Evolutionary conservation across 805 yeast genomes (phyloP).

Genomic region (Groenewaldozyma salmanticensis): DNA sequence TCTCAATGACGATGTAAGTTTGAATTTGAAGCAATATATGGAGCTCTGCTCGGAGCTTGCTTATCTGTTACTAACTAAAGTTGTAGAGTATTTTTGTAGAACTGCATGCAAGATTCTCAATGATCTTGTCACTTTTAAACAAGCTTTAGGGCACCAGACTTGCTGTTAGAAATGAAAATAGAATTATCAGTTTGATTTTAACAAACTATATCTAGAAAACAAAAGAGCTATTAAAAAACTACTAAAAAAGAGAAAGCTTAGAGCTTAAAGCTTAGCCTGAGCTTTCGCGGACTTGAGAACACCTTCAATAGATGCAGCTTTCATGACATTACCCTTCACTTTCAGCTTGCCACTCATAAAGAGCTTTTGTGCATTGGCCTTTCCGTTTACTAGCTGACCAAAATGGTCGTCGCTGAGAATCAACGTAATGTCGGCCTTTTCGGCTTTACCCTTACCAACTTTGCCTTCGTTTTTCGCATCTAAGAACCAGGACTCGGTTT

Average conservation of each 20-base stretch:
- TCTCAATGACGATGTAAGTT: conserved; percentile 13
- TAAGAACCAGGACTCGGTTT: conserved; percentile 53
- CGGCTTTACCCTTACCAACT: conserved; percentile 38
- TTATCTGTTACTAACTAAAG: background rate
- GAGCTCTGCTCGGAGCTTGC: too few relatives aligned
- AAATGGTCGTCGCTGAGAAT: conserved; percentile 59
- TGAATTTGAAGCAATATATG: too few relatives aligned
- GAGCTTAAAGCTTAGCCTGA: conserved; percentile 15
- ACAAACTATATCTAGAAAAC: too few relatives aligned
- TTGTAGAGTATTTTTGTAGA: conserved; percentile 10
- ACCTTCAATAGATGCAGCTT: conserved; percentile 68
- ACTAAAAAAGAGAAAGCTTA: too few relatives aligned
- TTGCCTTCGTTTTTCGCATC: conserved; percentile 56
- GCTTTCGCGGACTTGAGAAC: conserved; percentile 49
- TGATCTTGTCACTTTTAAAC: conserved; percentile 8
- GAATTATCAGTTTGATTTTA: too few relatives aligned
- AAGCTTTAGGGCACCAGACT: background rate
- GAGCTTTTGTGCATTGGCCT: conserved; percentile 75
- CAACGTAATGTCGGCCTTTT: conserved; percentile 52
- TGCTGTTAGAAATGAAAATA: too few relatives aligned
- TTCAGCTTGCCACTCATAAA: conserved; percentile 79
- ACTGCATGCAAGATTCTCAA: conserved; percentile 13
- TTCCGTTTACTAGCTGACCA: conserved; percentile 61
- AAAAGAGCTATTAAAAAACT: too few relatives aligned
- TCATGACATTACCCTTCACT: conserved; percentile 85